A percentile compares a stretch with the other conserved stretches of the same genome.
Conservation (phyloP, 805 yeast genomes). For the Myxozyma vanderwaltii region DNA sequence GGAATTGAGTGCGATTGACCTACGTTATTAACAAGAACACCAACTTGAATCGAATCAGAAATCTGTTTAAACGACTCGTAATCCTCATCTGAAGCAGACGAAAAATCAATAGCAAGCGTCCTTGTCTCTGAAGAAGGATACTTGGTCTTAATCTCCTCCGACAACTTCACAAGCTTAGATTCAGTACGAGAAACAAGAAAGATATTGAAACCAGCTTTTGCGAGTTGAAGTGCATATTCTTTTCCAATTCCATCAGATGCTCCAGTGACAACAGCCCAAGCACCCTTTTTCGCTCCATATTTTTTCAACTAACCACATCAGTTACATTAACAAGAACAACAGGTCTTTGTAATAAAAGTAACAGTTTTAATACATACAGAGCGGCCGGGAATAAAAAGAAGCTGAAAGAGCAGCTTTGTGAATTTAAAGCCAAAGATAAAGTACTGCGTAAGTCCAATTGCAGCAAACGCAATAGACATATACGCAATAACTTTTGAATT, state of each 20-base stretch:
- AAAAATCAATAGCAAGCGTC: slow-evolving; percentile 75
- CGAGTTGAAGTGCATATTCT: slow-evolving; percentile 85
- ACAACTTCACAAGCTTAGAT: slow-evolving; percentile 67
- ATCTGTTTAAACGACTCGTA: slow-evolving; percentile 51
- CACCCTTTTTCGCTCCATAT: slow-evolving; percentile 74
- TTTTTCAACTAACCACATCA: slow-evolving; percentile 54
- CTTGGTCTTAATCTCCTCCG: slow-evolving; percentile 59
- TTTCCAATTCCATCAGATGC: slow-evolving; percentile 98
- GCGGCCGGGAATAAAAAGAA: slow-evolving; percentile 23
- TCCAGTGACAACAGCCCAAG: slow-evolving; percentile 96
- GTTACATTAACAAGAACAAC: too few relatives aligned
- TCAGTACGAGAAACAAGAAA: slow-evolving; percentile 82
- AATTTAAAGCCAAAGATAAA: slow-evolving; percentile 9
- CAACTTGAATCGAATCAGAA: slow-evolving; percentile 36
- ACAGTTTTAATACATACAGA: slow-evolving; percentile 15
- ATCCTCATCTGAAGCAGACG: slow-evolving; percentile 60
- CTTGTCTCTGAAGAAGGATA: slow-evolving; percentile 61
- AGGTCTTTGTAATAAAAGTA: background rate
- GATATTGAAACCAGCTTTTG: slow-evolving; percentile 78
- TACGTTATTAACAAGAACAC: slow-evolving; percentile 85
- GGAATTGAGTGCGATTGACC: slow-evolving; percentile 96
- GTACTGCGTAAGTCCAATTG: slow-evolving; percentile 17
- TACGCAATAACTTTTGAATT: slow-evolving; percentile 7
- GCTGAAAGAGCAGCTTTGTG: slow-evolving; percentile 17
- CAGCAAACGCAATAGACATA: slow-evolving; percentile 13